Evolutionary conservation across 2,329 filamentous ascomycete species (phyloP).

Genomic region (Xylariaceae sp.): DNA sequence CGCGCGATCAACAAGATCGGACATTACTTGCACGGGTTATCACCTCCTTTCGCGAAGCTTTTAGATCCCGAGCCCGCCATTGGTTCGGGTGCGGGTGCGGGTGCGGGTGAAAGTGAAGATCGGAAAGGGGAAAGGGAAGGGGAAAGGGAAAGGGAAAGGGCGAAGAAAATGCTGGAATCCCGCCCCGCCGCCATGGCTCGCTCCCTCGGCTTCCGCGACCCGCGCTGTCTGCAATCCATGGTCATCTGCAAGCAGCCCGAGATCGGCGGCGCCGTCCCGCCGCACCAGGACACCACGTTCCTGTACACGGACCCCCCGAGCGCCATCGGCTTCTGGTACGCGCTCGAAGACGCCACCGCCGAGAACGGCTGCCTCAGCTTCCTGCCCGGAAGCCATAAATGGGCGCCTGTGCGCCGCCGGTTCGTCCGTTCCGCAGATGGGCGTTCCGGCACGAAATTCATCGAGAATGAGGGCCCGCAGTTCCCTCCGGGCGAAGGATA

Average conservation of each 20-base stretch:
- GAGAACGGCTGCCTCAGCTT: constrained; percentile 89
- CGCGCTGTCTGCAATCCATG: constrained; percentile 85
- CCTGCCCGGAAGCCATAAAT: constrained; percentile 69
- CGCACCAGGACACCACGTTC: constrained; percentile 91
- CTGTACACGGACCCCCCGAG: constrained; percentile 83
- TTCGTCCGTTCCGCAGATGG: constrained; percentile 59
- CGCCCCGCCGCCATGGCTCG: constrained; percentile 58
- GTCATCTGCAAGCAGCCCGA: constrained; percentile 97
- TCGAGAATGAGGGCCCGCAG: constrained; percentile 58
- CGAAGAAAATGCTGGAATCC: constrained; percentile 26
- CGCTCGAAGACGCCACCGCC: constrained; percentile 80
- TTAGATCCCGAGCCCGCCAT: constrained; percentile 45
- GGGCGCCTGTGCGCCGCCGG: constrained; percentile 63
- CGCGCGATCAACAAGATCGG: constrained; percentile 87
- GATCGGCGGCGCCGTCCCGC: constrained; percentile 84
- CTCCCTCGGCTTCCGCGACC: constrained; percentile 68
- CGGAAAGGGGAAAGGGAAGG: too few species aligned
- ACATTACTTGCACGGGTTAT: constrained; percentile 67
- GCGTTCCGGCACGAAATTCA: constrained; percentile 58
- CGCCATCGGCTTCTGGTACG: constrained; percentile 96
- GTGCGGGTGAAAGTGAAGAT: too few species aligned
- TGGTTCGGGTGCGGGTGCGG: constrained; percentile 24
- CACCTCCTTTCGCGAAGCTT: constrained; percentile 57
- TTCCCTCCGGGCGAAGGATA: constrained; percentile 55
- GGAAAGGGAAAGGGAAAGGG: too few species aligned